Base-by-base conservation (phyloP, 139 green algal genomes). In the Auxenochlorella pyrenoidosa region DNA sequence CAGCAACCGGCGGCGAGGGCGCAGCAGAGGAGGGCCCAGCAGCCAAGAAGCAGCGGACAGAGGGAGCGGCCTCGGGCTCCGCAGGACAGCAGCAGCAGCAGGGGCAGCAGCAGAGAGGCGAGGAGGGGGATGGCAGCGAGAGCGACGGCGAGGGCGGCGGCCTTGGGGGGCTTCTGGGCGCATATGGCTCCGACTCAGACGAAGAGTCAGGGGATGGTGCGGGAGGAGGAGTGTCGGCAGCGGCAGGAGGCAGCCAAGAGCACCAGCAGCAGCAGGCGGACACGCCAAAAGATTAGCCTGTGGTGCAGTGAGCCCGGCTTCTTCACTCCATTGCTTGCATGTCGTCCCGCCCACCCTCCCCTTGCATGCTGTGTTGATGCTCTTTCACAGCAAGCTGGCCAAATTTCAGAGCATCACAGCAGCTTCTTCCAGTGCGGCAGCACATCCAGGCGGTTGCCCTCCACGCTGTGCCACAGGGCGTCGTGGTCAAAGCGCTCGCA, bases 81-180 rank as follows among this genome's bases (percentile, higher is more conserved):
- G 24, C 41, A 15, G 68, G 28, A 10, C 51, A 79, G 82, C 41
- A 79, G 68, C 68, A 51, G 82, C 44, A 68, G 81, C 21, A 47
- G 59, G 3, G 26, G 59, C 59, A 76, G 60, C 28, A 63, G 43
- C 32, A 66, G 68, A 6, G 0, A 66, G n/a, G 32, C 54, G 15
- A 66, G n/a, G 32, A 70, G 47, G 38, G 24, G 59, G 32, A 21
- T 13, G 59, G 68, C 63, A 80, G 66, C 68, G 58, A 34, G 32
- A 80, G 66, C 34, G 68, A 32, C 44, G 68, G 82, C 66, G 65
- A 86, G 13, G 63, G 79, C 30, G 79, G 79, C 38, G 82, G 82
- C 47, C 28, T 87, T n/a, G 82, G 68, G 30, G 82, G 68, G 19
- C 38, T 87, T 47, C 82, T 87, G 2, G 82, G 82, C 10, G 82